A percentile compares a stretch with the other conserved stretches of the same genome.
Conservation (phyloP, 2,329 filamentous ascomycete species). For the Beauveria asiatica region DNA sequence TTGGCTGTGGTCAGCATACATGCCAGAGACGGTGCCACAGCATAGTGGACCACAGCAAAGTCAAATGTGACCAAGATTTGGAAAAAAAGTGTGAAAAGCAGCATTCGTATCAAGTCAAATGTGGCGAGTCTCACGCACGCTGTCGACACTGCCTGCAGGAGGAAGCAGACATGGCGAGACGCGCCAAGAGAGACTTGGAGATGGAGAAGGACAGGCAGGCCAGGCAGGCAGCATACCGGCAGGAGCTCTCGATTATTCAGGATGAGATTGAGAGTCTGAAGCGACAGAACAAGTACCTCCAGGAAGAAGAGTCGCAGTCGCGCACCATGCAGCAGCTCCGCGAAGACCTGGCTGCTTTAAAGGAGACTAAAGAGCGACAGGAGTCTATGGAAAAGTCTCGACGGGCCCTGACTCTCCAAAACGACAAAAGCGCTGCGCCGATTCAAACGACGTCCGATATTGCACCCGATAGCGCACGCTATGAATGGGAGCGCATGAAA, state of each 20-base stretch:
- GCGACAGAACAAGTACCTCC: constrained; percentile 32
- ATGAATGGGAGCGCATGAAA: constrained; percentile 58
- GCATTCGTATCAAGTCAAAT: constrained; percentile 41
- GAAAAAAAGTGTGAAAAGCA: constrained; percentile 39
- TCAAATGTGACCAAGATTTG: constrained; percentile 26
- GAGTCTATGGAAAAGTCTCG: constrained; percentile 11
- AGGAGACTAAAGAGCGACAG: constrained; percentile 20
- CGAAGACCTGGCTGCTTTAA: constrained; percentile 36
- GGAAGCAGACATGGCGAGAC: constrained; percentile 33
- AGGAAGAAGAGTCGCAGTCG: constrained; percentile 36
- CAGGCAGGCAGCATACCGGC: constrained; percentile 35
- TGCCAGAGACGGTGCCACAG: constrained; percentile 57
- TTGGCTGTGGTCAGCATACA: constrained; percentile 50
- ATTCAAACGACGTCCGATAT: not conserved
- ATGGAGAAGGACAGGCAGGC: constrained; percentile 40
- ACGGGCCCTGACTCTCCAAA: not conserved
- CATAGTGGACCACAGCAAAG: constrained; percentile 46
- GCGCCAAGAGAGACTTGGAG: constrained; percentile 36
- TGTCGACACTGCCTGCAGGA: constrained; percentile 48
- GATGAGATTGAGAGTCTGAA: constrained; percentile 45
- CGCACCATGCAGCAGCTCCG: constrained; percentile 36
- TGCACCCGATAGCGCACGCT: constrained; percentile 23
- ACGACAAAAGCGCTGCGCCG: not conserved
- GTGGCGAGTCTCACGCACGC: constrained; percentile 27
- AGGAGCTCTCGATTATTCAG: constrained; percentile 38